Evolutionary conservation across 352 stramenopile species (phyloP), one percentile per base, ranked within the genome.

Genomic region (Phytophthora fragariae): DNA sequence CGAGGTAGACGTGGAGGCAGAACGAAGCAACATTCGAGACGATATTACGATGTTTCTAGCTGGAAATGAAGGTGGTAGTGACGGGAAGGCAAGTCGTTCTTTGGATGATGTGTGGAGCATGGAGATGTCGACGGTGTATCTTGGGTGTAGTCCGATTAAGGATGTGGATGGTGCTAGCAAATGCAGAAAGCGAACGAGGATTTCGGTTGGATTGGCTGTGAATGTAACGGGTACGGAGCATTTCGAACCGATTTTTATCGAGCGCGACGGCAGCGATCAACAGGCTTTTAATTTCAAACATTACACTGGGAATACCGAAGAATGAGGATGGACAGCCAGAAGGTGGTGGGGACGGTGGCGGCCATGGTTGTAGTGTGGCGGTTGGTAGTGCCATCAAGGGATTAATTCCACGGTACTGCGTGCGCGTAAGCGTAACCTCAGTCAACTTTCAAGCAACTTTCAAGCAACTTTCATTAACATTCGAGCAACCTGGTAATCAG

Each of bases 71-170:
- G 35, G 0, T 49, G 29, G 41, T 46, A 12, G 14, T 55, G 54
- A 59, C 12, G 54, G 2, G 54, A 7, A 46, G 5, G 2, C 15
- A 9, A 59, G 31, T 10, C 63, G 55, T 24, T 64, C 58, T 44
- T 41, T 77, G 24, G 24, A 63, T 39, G 71, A 75, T 6, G 71
- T 77, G 53, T 75, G 65, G 71, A 72, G 37, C 37, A 37, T 75
- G 24, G 65, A 74, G 49, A 70, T 58, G 57, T 56, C 70, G 17
- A 52, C 41, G 11, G n/a, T 77, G 31, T 61, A 41, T 24, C 68
- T 66, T 14, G 65, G 66, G 14, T 66, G 24, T 49, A 65, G 52
- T 8, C 70, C 70, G 9, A 41, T 61, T 4, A 46, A 55, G 35
- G 47, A 29, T 39, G 56, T 11, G 9, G 14, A n/a, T n/a, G 37